Evolutionary conservation across 495 filamentous ascomycete species (phyloP).

Genomic region (Polyplosphaeria fusca): DNA sequence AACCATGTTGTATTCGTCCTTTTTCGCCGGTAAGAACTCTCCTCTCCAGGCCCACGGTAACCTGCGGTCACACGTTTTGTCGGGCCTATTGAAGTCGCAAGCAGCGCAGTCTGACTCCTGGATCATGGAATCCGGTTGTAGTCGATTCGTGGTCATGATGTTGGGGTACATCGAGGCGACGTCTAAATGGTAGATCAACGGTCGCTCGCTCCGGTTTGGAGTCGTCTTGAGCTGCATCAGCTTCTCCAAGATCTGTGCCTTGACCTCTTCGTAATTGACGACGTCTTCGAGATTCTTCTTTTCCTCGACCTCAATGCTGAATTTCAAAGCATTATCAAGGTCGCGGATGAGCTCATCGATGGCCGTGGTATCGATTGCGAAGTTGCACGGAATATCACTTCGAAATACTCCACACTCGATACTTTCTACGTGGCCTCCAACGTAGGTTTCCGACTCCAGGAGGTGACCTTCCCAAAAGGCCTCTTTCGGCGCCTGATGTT

Average conservation of each 20-base stretch:
- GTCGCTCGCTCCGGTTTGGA: constrained; percentile 76
- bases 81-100: constrained; percentile 96
- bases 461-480: constrained; percentile 96
- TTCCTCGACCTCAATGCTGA: constrained; percentile 90
- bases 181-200: constrained; percentile 96
- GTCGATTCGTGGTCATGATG: constrained; percentile 98
- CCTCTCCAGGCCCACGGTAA: constrained; percentile 98
- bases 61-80: constrained; percentile 93
- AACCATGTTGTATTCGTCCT: constrained; percentile 99
- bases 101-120: constrained; percentile 92
- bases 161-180: constrained; percentile 99
- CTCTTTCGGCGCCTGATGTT: constrained; percentile 86
- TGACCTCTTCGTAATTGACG: constrained; percentile 89
- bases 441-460: constrained; percentile 94
- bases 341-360: constrained; percentile 85
- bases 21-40: constrained; percentile 92
- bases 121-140: constrained; percentile 98
- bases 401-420: constrained; percentile 98
- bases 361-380: constrained; percentile 79
- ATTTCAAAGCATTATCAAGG: constrained; percentile 84
- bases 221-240: constrained; percentile 72
- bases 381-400: constrained; percentile 89
- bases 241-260: constrained; percentile 70
- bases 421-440: constrained; percentile 98
- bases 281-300: constrained; percentile 91